A percentile compares a stretch with the other conserved stretches of the same genome.
Evolutionary conservation across 129 eudicot genomes (phyloP).

Genomic region (Solidago caesia): DNA sequence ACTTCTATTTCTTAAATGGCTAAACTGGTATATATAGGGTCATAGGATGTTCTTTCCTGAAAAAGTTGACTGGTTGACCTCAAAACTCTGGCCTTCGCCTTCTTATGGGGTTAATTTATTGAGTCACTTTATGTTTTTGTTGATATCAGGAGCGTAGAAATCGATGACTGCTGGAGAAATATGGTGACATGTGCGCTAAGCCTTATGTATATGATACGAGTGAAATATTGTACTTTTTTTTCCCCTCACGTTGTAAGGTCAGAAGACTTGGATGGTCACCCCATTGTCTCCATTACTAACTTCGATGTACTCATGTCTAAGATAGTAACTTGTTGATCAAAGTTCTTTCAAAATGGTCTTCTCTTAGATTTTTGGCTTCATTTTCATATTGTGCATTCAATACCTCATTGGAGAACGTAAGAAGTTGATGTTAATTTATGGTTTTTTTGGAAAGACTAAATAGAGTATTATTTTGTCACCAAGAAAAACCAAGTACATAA

Average conservation of each 20-base stretch:
- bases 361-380: no score
- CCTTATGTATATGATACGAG: background rate
- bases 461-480: no score
- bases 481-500: no score
- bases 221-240: background rate
- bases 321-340: no score
- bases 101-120: background rate
- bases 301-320: no score
- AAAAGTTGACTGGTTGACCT: background rate
- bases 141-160: background rate
- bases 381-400: no score
- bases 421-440: no score
- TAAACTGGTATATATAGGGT: background rate
- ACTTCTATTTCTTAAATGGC: background rate
- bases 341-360: no score
- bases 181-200: background rate
- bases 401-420: no score
- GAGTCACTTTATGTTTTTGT: background rate
- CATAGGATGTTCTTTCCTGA: background rate
- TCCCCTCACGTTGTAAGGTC: constrained; percentile 3
- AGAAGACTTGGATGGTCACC: background rate
- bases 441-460: no score
- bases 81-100: background rate
- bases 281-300: no score
- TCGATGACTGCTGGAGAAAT: background rate